A percentile compares a stretch with the other conserved stretches of the same genome.
These are phyloP conservation scores for Solanum microdontum DNA, from an alignment of 257 asterid species.

Conservation along the genomic window DNA sequence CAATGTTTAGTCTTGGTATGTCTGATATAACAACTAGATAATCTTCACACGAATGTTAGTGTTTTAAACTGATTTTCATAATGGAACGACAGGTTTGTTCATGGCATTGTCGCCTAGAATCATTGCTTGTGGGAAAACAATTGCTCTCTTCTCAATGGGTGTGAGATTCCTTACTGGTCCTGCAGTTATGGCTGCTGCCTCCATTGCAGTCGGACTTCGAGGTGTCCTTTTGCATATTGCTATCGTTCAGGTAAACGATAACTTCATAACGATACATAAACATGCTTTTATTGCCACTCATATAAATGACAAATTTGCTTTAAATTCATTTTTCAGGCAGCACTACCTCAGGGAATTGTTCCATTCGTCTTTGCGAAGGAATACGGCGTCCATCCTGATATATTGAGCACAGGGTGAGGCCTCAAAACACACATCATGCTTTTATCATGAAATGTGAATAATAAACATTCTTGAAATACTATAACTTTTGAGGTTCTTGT, in stretches of 20 bases:
- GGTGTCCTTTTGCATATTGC: constrained; percentile 31
- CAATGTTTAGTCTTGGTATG: constrained; percentile 44
- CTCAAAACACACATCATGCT: not conserved
- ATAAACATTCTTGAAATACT: not conserved
- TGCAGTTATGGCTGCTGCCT: constrained; percentile 45
- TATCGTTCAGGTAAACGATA: constrained; percentile 20
- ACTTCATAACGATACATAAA: not conserved
- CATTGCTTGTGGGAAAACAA: constrained; percentile 34
- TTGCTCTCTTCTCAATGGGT: constrained; percentile 32
- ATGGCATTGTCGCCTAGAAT: constrained; percentile 41
- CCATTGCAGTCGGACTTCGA: constrained; percentile 26
- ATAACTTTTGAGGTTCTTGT: not conserved
- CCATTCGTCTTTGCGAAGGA: constrained; percentile 43
- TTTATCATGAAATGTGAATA: not conserved
- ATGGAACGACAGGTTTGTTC: constrained; percentile 25
- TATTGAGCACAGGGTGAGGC: constrained; percentile 41
- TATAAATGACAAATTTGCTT: not conserved
- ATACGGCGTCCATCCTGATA: constrained; percentile 38
- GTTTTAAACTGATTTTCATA: not conserved
- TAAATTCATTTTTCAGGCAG: constrained; percentile 15
- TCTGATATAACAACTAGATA: not conserved
- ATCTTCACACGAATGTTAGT: not conserved
- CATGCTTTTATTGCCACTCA: not conserved
- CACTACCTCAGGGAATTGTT: constrained; percentile 41
- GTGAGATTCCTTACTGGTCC: constrained; percentile 35